Percentiles rank a stretch among this genome's conserved stretches.
phyloP scores from a whole-genome alignment of 208 protist genomes.

The Trypanosoma rangeli region DNA sequence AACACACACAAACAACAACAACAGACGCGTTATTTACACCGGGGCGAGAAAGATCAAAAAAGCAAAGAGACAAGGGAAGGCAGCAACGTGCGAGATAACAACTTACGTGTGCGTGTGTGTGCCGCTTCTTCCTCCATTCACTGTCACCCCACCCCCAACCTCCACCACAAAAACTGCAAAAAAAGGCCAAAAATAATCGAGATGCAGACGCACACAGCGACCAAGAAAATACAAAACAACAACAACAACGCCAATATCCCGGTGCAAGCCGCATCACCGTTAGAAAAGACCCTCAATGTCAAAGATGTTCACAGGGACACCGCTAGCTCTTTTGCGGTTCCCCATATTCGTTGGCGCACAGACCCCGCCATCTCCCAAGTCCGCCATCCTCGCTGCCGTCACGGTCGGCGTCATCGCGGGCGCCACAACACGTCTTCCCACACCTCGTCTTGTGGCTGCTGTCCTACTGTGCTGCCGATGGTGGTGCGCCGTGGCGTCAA shows the following conservation, averaged over 20 bases:
- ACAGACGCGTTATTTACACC: neutral
- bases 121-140: neutral
- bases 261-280: constrained; percentile 7
- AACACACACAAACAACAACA: neutral
- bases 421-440: neutral
- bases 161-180: too few species aligned
- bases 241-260: neutral
- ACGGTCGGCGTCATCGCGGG: neutral
- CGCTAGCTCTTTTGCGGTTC: constrained; percentile 3
- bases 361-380: neutral
- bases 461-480: constrained; percentile 16
- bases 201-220: neutral
- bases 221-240: neutral
- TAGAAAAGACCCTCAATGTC: constrained; percentile 78
- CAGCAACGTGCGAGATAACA: neutral
- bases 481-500: constrained; percentile 51
- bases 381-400: neutral
- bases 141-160: neutral
- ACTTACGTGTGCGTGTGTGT: neutral
- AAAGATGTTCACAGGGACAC: constrained; percentile 49
- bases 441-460: constrained; percentile 7
- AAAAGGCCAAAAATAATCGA: too few species aligned
- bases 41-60: neutral
- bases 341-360: neutral
- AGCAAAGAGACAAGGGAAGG: neutral